phyloP scores from a whole-genome alignment of 108 stramenopile genomes.

The Cylindrotheca fusiformis region DNA sequence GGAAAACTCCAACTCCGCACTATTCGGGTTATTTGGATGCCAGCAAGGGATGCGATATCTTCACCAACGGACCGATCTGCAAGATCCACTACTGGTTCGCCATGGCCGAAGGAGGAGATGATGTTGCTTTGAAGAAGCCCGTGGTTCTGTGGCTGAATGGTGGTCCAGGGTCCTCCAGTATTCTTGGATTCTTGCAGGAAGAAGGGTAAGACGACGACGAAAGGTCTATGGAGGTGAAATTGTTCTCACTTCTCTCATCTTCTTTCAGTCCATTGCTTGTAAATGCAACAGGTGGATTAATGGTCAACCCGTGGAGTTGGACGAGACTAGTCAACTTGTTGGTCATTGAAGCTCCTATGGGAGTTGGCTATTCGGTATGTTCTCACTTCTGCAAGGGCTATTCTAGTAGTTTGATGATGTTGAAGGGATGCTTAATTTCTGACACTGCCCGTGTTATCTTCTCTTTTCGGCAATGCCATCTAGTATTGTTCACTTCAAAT shows the following conservation, averaged over 20 bases:
- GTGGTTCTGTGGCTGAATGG: conserved; percentile 66
- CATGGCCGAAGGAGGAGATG: conserved; percentile 42
- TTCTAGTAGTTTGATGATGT: too few species aligned
- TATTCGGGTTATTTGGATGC: conserved; percentile 60
- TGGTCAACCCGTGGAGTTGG: conserved; percentile 67
- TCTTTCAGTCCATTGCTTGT: conserved; percentile 59
- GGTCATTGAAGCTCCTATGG: conserved; percentile 78
- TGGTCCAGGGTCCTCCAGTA: conserved; percentile 45
- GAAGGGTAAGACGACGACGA: too few species aligned
- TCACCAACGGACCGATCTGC: conserved; percentile 42
- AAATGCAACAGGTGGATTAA: conserved; percentile 48
- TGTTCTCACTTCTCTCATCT: too few species aligned
- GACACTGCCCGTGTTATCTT: too few species aligned
- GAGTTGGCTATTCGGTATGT: conserved; percentile 71
- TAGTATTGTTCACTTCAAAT: conserved; percentile 49
- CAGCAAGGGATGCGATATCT: conserved; percentile 43
- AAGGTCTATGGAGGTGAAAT: too few species aligned
- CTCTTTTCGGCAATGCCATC: too few species aligned
- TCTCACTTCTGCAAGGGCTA: too few species aligned
- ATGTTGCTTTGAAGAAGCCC: conserved; percentile 17
- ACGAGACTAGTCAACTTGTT: conserved; percentile 65
- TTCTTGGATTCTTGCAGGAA: conserved; percentile 63
- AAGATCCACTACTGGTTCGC: conserved; percentile 62
- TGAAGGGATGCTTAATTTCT: too few species aligned
- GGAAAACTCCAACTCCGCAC: conserved; percentile 49